phyloP scores from a whole-genome alignment of 108 stramenopile species.

The Cyclotella kingstonii region DNA sequence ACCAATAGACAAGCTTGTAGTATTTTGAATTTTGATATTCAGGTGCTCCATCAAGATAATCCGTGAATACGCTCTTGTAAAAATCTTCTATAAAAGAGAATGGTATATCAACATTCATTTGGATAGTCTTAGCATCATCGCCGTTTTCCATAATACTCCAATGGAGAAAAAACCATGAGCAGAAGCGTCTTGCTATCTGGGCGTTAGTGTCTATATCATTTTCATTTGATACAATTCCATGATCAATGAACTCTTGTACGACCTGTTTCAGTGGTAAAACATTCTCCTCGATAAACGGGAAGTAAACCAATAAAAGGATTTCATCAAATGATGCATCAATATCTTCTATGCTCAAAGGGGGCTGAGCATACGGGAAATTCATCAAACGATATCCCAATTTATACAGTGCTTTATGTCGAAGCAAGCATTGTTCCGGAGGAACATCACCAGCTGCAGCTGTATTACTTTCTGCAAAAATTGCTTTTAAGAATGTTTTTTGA shows the following conservation, averaged over 20 bases:
- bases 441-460: conserved; percentile 52
- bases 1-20: conserved; percentile 15
- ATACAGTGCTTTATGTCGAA: conserved; percentile 46
- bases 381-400: conserved; percentile 53
- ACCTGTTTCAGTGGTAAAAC: neutral
- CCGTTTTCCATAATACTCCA: neutral
- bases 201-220: neutral
- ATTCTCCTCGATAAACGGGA: conserved; percentile 11
- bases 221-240: neutral
- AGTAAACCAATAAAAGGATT: conserved; percentile 46
- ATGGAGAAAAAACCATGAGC: conserved; percentile 34
- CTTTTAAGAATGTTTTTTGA: conserved; percentile 17
- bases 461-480: conserved; percentile 58
- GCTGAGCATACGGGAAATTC: conserved; percentile 56
- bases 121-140: neutral
- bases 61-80: conserved; percentile 42
- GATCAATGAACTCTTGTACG: neutral
- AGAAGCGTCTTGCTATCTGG: conserved; percentile 9
- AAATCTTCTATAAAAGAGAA: conserved; percentile 51
- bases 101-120: conserved; percentile 40
- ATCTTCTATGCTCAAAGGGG: conserved; percentile 41
- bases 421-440: conserved; percentile 35
- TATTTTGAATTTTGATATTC: conserved; percentile 30
- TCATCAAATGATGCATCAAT: conserved; percentile 41
- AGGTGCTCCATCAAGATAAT: conserved; percentile 15